phyloP scores from a whole-genome alignment of 441 rosid genomes.

The Manihot esculenta region DNA sequence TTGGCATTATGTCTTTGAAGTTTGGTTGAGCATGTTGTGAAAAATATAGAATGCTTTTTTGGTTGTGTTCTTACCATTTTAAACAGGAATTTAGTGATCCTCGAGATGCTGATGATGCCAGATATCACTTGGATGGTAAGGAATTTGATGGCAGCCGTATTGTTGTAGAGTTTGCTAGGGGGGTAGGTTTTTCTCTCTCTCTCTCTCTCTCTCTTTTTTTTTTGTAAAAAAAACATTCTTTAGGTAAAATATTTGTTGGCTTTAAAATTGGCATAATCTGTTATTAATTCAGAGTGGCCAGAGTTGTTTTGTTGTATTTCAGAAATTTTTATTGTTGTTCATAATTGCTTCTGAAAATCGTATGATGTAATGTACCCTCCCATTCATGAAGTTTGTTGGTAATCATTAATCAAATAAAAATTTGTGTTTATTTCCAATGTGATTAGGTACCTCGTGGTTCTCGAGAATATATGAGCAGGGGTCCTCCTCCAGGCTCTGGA shows the following conservation, averaged over 20 bases:
- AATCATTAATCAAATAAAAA: neutral
- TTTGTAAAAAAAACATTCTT: too few species aligned
- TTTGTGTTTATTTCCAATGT: neutral
- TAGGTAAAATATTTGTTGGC: neutral
- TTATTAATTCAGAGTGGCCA: neutral
- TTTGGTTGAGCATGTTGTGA: neutral
- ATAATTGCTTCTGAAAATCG: neutral
- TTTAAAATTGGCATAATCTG: neutral
- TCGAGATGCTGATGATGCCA: slow-evolving; percentile 82
- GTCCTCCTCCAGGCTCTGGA: slow-evolving; percentile 84
- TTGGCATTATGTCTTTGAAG: neutral
- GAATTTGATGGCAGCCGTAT: slow-evolving; percentile 80
- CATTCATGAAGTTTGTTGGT: neutral
- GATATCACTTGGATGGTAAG: slow-evolving; percentile 60
- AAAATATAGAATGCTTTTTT: slow-evolving; percentile 14
- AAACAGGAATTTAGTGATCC: slow-evolving; percentile 78
- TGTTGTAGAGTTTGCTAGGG: slow-evolving; percentile 70
- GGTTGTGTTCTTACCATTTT: slow-evolving; percentile 27
- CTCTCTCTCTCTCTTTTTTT: too few species aligned
- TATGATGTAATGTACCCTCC: neutral
- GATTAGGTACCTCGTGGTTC: slow-evolving; percentile 65
- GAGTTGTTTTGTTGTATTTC: neutral
- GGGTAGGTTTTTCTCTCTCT: slow-evolving; percentile 57
- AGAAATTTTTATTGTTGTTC: neutral
- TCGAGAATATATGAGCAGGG: slow-evolving; percentile 64